Conservation (phyloP, 164 flowering plant genomes). For the Warburgia ugandensis region DNA sequence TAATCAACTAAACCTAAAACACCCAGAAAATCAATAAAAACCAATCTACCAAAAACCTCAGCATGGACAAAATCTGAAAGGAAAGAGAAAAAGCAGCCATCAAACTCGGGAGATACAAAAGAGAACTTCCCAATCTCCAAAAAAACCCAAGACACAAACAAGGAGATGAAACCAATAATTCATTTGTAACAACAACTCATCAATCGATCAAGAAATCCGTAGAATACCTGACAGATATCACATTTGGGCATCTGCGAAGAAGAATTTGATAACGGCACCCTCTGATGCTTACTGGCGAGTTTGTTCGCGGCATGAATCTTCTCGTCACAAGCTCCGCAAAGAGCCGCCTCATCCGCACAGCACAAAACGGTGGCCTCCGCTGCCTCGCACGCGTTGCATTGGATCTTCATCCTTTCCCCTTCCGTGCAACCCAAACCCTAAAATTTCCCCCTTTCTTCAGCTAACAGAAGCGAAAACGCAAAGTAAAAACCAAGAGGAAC, state of each 20-base stretch:
- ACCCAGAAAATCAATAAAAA: no score
- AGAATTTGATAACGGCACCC: constrained; percentile 55
- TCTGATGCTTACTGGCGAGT: constrained; percentile 82
- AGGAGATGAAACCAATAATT: no score
- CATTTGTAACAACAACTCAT: not conserved
- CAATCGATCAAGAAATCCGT: not conserved
- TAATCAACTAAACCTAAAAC: no score
- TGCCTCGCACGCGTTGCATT: constrained; percentile 82
- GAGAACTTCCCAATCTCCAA: no score
- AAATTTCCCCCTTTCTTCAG: not conserved
- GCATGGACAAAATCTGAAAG: no score
- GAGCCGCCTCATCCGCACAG: constrained; percentile 95
- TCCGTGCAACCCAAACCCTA: not conserved
- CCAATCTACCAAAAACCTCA: no score
- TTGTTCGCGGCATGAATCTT: constrained; percentile 91
- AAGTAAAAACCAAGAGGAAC: no score
- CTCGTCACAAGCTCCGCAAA: constrained; percentile 75
- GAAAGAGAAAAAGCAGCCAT: no score
- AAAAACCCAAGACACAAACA: no score
- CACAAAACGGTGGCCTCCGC: constrained; percentile 85
- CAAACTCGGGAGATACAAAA: no score
- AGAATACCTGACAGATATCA: constrained; percentile 79
- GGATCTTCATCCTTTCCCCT: constrained; percentile 62
- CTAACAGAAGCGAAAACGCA: not conserved
- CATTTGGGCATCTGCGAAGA: constrained; percentile 77